Conservation (phyloP, 164 flowering plant species). For the Brasenia schreberi region DNA sequence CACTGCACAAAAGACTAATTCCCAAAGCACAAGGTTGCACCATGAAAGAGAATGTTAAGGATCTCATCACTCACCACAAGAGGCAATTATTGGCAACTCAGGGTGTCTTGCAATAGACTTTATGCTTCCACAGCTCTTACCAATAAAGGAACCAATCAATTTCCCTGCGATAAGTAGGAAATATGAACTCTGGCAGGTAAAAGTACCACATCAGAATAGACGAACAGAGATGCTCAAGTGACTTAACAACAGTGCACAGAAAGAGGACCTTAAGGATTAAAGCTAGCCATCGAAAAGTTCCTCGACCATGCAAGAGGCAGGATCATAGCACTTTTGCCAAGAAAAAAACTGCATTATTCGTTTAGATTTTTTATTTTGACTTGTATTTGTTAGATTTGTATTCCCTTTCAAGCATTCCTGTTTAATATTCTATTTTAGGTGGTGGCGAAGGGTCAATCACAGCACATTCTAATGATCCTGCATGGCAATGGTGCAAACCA, state of each 20-base stretch:
- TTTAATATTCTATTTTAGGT: no score
- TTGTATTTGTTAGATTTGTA: no score
- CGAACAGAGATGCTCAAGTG: not conserved
- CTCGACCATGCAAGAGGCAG: no score
- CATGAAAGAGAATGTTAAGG: not conserved
- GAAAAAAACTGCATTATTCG: no score
- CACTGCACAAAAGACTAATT: not conserved
- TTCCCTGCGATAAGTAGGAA: slow-evolving; percentile 36
- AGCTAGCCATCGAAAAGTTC: no score
- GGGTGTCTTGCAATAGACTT: slow-evolving; percentile 84
- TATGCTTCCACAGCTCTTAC: slow-evolving; percentile 93
- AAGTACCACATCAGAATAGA: slow-evolving; percentile 2
- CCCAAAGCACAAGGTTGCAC: not conserved
- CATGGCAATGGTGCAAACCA: no score
- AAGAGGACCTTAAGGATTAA: no score
- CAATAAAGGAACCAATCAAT: slow-evolving; percentile 73
- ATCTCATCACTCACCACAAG: slow-evolving; percentile 70
- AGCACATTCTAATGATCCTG: no score
- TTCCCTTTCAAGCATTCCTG: no score
- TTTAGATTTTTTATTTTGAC: no score
- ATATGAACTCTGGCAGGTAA: not conserved
- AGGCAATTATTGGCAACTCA: slow-evolving; percentile 69
- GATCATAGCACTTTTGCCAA: no score
- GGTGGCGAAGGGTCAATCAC: no score
- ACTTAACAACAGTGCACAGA: not conserved